A percentile compares a stretch with the other conserved stretches of the same genome.
These are phyloP conservation scores for Aspergillus pseudoviridinutans DNA, from an alignment of 2,329 filamentous ascomycete species.

Conservation along the genomic window DNA sequence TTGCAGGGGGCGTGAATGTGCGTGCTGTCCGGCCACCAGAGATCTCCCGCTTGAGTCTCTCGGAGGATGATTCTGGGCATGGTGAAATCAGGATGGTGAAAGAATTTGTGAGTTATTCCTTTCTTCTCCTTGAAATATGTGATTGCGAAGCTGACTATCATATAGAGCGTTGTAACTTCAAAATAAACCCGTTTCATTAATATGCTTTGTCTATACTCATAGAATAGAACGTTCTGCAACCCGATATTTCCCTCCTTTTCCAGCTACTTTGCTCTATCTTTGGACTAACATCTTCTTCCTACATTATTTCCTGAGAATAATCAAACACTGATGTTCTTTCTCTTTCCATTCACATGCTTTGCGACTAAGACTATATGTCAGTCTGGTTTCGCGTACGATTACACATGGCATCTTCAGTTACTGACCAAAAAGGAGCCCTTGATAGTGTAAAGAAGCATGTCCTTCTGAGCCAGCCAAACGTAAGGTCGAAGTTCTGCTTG, in stretches of 20 bases:
- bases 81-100: conserved; percentile 13
- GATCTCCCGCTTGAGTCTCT: background rate
- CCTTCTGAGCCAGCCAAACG: no score
- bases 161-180: background rate
- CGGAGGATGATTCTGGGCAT: background rate
- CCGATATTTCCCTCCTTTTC: no score
- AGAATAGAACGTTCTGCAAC: background rate
- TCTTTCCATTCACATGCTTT: no score
- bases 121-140: background rate
- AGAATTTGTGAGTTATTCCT: conserved; percentile 10
- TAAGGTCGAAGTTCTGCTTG: background rate
- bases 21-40: background rate
- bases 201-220: background rate
- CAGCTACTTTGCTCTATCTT: no score
- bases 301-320: background rate
- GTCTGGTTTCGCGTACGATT: background rate
- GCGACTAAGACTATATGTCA: no score
- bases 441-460: background rate
- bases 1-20: background rate
- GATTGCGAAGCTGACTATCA: background rate
- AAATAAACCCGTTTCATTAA: background rate
- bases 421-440: background rate
- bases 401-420: background rate
- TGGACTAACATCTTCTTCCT: background rate
- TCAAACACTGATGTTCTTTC: no score